phyloP scores from a whole-genome alignment of 2,329 filamentous ascomycete genomes.

The Huntiella moniliformis region DNA sequence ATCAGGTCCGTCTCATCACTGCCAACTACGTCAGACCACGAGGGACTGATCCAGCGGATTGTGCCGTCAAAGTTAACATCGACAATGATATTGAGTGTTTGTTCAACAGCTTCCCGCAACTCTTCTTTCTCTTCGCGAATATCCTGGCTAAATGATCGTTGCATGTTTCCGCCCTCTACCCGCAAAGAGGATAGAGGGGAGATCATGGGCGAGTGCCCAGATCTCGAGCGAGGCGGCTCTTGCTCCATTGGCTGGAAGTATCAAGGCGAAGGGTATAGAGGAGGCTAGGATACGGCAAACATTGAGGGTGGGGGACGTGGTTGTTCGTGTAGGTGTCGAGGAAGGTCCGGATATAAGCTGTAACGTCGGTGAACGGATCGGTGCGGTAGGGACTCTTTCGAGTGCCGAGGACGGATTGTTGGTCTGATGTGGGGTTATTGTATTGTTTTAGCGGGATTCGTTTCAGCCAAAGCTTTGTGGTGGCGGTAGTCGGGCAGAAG shows the following conservation, averaged over 20 bases:
- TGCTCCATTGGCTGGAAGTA: constrained; percentile 3
- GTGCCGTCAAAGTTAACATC: constrained; percentile 80
- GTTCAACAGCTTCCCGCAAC: constrained; percentile 83
- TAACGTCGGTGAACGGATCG: too few species aligned
- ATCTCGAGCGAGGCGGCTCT: neutral
- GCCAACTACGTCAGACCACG: constrained; percentile 85
- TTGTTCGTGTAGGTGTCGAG: neutral
- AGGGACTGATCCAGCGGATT: constrained; percentile 90
- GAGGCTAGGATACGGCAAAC: constrained; percentile 4
- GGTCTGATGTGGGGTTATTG: too few species aligned
- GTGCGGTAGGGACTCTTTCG: too few species aligned
- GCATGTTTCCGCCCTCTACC: constrained; percentile 33
- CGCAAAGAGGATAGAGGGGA: constrained; percentile 30
- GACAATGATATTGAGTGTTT: constrained; percentile 90
- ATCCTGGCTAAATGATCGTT: constrained; percentile 60
- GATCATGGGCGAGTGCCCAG: constrained; percentile 7
- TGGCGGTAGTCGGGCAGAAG: too few species aligned
- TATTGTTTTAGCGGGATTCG: too few species aligned
- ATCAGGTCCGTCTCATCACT: constrained; percentile 54
- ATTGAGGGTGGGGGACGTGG: constrained; percentile 1
- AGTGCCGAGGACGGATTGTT: too few species aligned
- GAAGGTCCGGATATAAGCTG: too few species aligned
- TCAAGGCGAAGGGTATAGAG: constrained; percentile 3
- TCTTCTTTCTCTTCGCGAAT: constrained; percentile 89
- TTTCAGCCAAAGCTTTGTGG: too few species aligned